Evolutionary conservation across 106 monocot genomes (phyloP), one percentile per base, ranked within the genome.

Genomic region (Dendrobium chrysotoxum): DNA sequence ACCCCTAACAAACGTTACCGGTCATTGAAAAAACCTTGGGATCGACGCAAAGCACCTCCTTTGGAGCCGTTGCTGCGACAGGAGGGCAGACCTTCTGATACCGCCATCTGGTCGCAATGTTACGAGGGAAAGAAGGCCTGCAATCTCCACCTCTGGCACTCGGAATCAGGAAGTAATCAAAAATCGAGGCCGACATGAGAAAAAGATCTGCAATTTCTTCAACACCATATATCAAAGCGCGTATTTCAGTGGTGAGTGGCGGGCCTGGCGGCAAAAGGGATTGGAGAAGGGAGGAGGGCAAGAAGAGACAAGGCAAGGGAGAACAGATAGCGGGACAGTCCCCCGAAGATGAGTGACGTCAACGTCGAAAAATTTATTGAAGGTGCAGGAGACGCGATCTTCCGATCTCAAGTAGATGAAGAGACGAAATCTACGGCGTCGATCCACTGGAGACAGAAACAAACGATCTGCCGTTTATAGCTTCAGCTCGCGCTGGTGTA

Each of bases 1-100:
- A 74, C n/a, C 41, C 74, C 74, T 74, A 74, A 35, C 35, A 75
- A 50, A 20, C 41, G 7, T 42, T 16, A 71, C 38, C 3, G 31
- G 31, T 42, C n/a, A 20, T 42, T 7, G 8, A 74, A 74, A 3
- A 74, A 74, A 76, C 76, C 76, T 76, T 76, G 76, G 46, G 47
- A 76, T 76, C 47, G 13, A 50, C 12, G 76, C 76, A 13, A 76
- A 76, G 47, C 0, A 20, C 46, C 47, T 76, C 28, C 47, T 47
- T 45, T 21, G 47, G 47, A 76, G 46, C 47, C 26, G 3, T 40
- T 12, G 46, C 46, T 46, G 28, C 40, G 25, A 76, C 28, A 13
- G 76, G 17, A 47, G 6, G 28, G 2, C 26, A 5, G 26, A 76
- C 12, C 2, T 76, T 76, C 47, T 46, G 76, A 28, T 50, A 10